Evolutionary conservation across 2,329 filamentous ascomycete species (phyloP).

Genomic region (Cercospora sp.): DNA sequence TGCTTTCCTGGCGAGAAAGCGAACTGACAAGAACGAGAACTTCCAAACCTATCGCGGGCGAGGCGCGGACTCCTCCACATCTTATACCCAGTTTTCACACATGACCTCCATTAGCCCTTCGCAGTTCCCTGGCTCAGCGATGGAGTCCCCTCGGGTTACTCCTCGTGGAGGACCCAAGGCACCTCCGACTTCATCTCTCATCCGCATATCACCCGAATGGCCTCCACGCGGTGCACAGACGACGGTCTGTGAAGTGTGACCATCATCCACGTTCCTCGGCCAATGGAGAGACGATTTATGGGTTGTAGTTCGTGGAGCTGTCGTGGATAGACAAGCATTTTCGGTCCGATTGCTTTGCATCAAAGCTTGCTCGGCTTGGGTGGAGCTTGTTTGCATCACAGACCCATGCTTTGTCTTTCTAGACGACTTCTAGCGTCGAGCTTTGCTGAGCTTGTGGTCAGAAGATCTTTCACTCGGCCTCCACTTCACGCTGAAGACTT

Average conservation of each 20-base stretch:
- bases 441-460: background rate
- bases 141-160: slow-evolving; percentile 10
- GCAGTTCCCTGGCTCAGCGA: background rate
- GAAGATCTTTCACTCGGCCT: background rate
- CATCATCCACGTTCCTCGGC: background rate
- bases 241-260: background rate
- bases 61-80: background rate
- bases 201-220: slow-evolving; percentile 1
- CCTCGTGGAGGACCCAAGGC: slow-evolving; percentile 1
- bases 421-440: slow-evolving; percentile 11
- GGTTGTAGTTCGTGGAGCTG: background rate
- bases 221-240: slow-evolving; percentile 8
- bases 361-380: slow-evolving; percentile 10
- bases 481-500: background rate
- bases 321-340: slow-evolving; percentile 14
- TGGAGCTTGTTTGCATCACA: slow-evolving; percentile 15
- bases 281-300: background rate
- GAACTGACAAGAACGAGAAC: background rate
- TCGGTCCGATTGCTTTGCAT: slow-evolving; percentile 15
- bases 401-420: background rate
- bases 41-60: background rate
- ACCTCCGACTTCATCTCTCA: background rate
- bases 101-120: background rate
- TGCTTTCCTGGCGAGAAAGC: background rate
- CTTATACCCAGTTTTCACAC: background rate